phyloP scores from a whole-genome alignment of 768 basidiomycete genomes.

The Pulveroboletus sp. region DNA sequence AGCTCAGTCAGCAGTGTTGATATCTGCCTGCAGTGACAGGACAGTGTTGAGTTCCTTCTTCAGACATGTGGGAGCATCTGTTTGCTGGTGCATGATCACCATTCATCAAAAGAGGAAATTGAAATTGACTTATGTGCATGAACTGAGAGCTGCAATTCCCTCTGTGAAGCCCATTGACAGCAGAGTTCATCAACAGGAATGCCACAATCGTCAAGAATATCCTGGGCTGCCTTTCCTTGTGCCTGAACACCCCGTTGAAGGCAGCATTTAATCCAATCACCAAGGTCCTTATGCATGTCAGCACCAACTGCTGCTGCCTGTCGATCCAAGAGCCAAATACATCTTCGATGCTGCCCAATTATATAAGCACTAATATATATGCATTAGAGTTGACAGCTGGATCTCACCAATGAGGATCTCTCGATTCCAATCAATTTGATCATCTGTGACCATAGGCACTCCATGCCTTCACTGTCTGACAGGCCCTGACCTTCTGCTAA shows the following conservation, averaged over 20 bases:
- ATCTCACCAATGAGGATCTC: not conserved
- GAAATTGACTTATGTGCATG: conserved; percentile 23
- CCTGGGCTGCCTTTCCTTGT: conserved; percentile 12
- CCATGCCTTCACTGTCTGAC: too few species aligned
- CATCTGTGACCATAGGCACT: conserved; percentile 5
- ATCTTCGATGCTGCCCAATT: not conserved
- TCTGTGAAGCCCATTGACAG: conserved; percentile 34
- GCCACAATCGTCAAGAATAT: conserved; percentile 16
- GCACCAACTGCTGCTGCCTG: conserved; percentile 26
- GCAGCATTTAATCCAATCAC: conserved; percentile 30
- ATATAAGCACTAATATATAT: not conserved
- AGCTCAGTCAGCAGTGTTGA: conserved; percentile 21
- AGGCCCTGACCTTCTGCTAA: conserved; percentile 1
- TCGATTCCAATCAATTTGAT: conserved; percentile 4
- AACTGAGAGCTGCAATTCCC: conserved; percentile 28
- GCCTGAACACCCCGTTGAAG: conserved; percentile 14
- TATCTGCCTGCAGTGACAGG: conserved; percentile 22
- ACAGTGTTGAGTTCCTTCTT: too few species aligned
- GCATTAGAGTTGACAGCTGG: not conserved
- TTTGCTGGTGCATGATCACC: too few species aligned
- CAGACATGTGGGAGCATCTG: too few species aligned
- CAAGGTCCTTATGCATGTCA: conserved; percentile 29
- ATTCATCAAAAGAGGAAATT: too few species aligned
- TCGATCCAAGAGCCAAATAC: conserved; percentile 34
- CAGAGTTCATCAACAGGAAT: conserved; percentile 19